Base-by-base conservation (phyloP, 1,284 basidiomycete species). In the Coniferiporia sulphurascens region DNA sequence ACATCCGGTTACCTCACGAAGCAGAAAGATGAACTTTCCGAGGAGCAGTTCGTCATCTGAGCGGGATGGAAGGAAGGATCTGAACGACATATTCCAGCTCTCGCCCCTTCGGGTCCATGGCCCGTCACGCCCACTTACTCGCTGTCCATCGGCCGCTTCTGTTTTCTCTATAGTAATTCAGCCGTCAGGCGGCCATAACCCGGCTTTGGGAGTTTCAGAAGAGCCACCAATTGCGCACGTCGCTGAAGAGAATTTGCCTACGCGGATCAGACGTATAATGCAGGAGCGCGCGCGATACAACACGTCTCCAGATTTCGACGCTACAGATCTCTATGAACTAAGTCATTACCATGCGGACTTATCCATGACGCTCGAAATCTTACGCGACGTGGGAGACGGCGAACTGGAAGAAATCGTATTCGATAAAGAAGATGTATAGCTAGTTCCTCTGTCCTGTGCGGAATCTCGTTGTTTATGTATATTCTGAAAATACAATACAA, bases 91-190 rank as follows among this genome's bases (percentile, higher is more conserved):
- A 9, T 21, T 6, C 21, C 13, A 35, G 13, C 12, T 32, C 49
- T 32, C 49, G 22, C 22, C 49, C n/a, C 17, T 10, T 10, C 15
- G 22, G 2, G n/a, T 34, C 5, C 49, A 35, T 8, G 27, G 17
- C 17, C 51, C 35, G n/a, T 38, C 51, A 22, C 51, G 51, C 12
- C 34, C 53, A 13, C 34, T 61, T 10, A 53, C 41, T n/a, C 60
- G 60, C 35, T 51, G 59, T 36, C n/a, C 54, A 19, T 61, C 59
- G 34, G 35, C 38, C 12, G 34, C 55, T 8, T 61, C 60, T 15
- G 35, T 58, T 10, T 61, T 45, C 50, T 61, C 60, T 7, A 43
- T 61, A 27, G 60, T 61, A 38, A 61, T 61, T 22, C 49, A 61
- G 32, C 60, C 60, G n/a, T 51, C 55, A 34, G 32, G 54, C 13